Conservation (phyloP, 495 filamentous ascomycete genomes). For the Penicillium samsonianum region DNA sequence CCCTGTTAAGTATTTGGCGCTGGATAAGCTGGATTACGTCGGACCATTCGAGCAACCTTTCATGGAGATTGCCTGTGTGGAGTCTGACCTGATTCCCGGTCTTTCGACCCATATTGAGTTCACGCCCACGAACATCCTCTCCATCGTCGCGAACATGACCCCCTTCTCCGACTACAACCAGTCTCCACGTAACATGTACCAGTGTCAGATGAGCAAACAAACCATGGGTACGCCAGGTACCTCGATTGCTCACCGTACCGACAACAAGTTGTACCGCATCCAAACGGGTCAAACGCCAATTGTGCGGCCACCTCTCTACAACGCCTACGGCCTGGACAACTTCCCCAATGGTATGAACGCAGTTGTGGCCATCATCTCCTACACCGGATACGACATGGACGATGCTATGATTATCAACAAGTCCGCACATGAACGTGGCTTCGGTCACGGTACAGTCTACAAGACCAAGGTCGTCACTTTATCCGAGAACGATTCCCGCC, state of each 20-base stretch:
- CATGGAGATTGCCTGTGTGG: constrained; percentile 92
- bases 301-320: constrained; percentile 87
- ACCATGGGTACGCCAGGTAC: constrained; percentile 97
- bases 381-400: constrained; percentile 99
- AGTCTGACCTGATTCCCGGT: constrained; percentile 79
- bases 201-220: constrained; percentile 99
- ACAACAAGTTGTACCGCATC: constrained; percentile 94
- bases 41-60: constrained; percentile 96
- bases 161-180: constrained; percentile 99
- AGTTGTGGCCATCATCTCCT: constrained; percentile 95
- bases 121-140: constrained; percentile 94
- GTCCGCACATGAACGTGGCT: constrained; percentile 95
- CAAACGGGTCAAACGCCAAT: constrained; percentile 97
- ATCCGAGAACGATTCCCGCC: constrained; percentile 66
- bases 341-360: constrained; percentile 98
- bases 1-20: constrained; percentile 86
- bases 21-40: constrained; percentile 81
- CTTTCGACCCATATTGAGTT: constrained; percentile 92
- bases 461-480: constrained; percentile 90
- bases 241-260: constrained; percentile 80
- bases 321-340: constrained; percentile 95
- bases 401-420: constrained; percentile 99
- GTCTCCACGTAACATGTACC: constrained; percentile 99
- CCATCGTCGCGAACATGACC: constrained; percentile 97
- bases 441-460: constrained; percentile 94